Evolutionary conservation across 1,284 basidiomycete species (phyloP), one percentile per base, ranked within the genome.

Genomic region (Rhodotorula mucilaginosa): DNA sequence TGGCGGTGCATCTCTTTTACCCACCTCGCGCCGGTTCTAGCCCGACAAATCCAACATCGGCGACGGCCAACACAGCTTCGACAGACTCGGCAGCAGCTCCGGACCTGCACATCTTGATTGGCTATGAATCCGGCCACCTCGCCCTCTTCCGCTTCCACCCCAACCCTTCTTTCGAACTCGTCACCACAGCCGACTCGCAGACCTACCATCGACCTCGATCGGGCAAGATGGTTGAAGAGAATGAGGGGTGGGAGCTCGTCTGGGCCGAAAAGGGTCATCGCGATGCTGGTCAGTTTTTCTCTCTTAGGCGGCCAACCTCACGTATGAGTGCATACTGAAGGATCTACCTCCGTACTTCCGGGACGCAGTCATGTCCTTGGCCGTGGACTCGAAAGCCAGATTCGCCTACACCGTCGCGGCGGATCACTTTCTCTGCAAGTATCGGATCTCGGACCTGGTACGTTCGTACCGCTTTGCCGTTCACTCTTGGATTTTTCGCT

Each of bases 121-220:
- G 65, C 8, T 79, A 76, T 65, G 78, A 79, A 59, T 75, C 77
- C 16, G 78, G 78, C 8, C 71, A 69, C 39, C 63, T 78, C 29
- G 71, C 71, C 8, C 58, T 74, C 5, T 77, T 78, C 66, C 59
- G 64, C 39, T 75, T 71, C 65, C 26, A 54, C 1, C 67, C 65
- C 29, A 64, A 67, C 8, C 51, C 49, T 2, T 52, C 7, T 51
- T 65, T 49, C 63, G 49, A 19, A 19, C 13, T 10, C 21, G n/a
- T 21, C 6, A 21, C 4, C 0, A 39, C 44, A 31, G 15, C 19
- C 26, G 18, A 31, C 18, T 6, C 15, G 16, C 3, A 5, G 15
- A 34, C 44, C 29, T 31, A 7, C n/a, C 31, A 29, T 4, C 26
- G 51, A 6, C 67, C 70, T 3, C 39, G 47, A 5, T 2, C 19